A percentile compares a stretch with the other conserved stretches of the same genome.
phyloP scores from a whole-genome alignment of 2,329 filamentous ascomycete species.

The Alternaria consortialis region DNA sequence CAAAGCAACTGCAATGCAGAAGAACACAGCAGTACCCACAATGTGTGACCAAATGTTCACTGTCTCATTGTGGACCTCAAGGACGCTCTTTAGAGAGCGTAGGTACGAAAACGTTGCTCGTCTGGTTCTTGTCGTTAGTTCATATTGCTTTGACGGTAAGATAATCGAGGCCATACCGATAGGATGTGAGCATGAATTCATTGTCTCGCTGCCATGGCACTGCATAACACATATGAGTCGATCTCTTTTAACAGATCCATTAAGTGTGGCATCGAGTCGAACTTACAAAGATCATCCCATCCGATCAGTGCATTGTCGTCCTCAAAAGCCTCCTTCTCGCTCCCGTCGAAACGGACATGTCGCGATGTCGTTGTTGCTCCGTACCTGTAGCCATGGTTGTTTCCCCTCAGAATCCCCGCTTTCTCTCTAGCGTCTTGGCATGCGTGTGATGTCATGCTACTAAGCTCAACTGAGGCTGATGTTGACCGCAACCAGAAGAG shows the following conservation, averaged over 20 bases:
- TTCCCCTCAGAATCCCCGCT: constrained; percentile 1
- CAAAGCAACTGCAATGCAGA: neutral
- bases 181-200: constrained; percentile 11
- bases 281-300: constrained; percentile 15
- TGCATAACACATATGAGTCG: constrained; percentile 1
- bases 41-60: constrained; percentile 19
- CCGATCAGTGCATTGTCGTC: neutral
- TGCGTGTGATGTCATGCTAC: constrained; percentile 7
- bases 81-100: constrained; percentile 1
- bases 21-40: constrained; percentile 1
- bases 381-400: neutral
- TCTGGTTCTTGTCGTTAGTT: neutral
- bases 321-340: neutral
- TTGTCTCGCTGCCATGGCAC: constrained; percentile 18
- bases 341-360: neutral
- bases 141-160: neutral
- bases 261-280: neutral
- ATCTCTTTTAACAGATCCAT: neutral
- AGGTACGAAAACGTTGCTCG: constrained; percentile 7
- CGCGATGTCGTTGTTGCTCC: constrained; percentile 2
- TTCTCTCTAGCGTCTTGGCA: constrained; percentile 13
- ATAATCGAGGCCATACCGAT: neutral
- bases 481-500: neutral
- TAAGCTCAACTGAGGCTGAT: constrained; percentile 2
- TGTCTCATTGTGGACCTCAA: constrained; percentile 13